Evolutionary conservation across 352 stramenopile genomes (phyloP).

Genomic region (Pythium insidiosum): DNA sequence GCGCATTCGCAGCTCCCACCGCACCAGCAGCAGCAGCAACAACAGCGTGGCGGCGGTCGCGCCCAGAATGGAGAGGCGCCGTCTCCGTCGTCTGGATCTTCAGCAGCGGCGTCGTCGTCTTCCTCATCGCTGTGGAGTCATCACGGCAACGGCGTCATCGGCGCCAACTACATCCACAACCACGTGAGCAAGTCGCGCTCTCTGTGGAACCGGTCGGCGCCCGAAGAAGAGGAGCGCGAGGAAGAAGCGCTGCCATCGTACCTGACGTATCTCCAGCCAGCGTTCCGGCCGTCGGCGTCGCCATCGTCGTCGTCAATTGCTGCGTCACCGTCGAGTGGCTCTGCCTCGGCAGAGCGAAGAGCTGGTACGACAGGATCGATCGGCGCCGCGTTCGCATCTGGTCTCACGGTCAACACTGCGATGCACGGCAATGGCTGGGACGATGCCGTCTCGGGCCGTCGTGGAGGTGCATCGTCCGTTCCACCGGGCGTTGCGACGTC

Average conservation of each 20-base stretch:
- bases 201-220: conserved; percentile 58
- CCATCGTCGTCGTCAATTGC: no score
- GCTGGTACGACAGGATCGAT: no score
- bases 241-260: conserved; percentile 68
- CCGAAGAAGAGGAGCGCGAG: conserved; percentile 59
- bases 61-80: no score
- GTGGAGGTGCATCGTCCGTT: background rate
- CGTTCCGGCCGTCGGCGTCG: conserved; percentile 19
- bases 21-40: background rate
- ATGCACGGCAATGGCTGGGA: no score
- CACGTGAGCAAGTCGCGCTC: conserved; percentile 15
- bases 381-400: no score
- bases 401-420: no score
- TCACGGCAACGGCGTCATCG: conserved; percentile 1
- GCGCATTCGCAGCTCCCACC: background rate
- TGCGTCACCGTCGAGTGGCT: no score
- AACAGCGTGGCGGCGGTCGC: no score
- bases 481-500: background rate
- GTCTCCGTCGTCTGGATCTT: background rate
- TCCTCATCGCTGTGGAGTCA: background rate
- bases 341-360: no score
- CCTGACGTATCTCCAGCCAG: conserved; percentile 51
- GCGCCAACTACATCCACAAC: conserved; percentile 3
- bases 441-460: no score
- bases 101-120: background rate